These are phyloP conservation scores for Fusarium sterilihyphosum DNA, from an alignment of 2,329 filamentous ascomycete genomes.

Conservation along the genomic window DNA sequence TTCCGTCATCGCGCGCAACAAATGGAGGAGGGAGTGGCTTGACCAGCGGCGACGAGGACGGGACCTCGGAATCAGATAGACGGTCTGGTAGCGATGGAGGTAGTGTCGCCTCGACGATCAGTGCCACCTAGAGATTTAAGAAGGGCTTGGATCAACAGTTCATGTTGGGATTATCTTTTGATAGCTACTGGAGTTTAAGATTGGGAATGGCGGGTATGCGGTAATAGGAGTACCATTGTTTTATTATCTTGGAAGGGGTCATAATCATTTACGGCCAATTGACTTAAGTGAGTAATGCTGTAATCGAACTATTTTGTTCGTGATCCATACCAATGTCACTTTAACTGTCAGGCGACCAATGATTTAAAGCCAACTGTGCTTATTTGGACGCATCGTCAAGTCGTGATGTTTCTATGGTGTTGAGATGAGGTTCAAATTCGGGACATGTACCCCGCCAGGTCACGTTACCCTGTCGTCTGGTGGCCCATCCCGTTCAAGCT, in stretches of 20 bases:
- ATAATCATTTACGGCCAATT: not conserved
- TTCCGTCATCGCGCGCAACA: conserved; percentile 43
- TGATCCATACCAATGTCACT: too few relatives aligned
- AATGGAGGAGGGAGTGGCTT: conserved; percentile 47
- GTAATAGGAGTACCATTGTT: conserved; percentile 9
- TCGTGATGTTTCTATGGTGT: conserved; percentile 11
- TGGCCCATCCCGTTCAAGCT: conserved; percentile 1
- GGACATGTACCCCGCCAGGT: conserved; percentile 29
- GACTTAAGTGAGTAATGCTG: not conserved
- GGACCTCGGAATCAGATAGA: conserved; percentile 49
- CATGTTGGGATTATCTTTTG: conserved; percentile 8
- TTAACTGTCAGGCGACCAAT: not conserved
- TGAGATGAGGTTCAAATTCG: conserved; percentile 3
- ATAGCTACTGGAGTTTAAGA: conserved; percentile 23
- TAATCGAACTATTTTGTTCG: not conserved
- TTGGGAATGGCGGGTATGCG: conserved; percentile 10
- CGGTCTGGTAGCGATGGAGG: conserved; percentile 51
- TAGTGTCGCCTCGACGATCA: conserved; percentile 50
- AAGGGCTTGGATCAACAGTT: conserved; percentile 3
- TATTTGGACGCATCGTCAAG: not conserved
- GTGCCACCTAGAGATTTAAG: conserved; percentile 33
- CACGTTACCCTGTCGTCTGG: conserved; percentile 38
- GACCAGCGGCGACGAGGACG: conserved; percentile 48
- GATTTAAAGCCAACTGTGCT: not conserved
- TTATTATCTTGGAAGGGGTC: not conserved